phyloP scores from a whole-genome alignment of 495 filamentous ascomycete genomes.

The Daldinia childiae region DNA sequence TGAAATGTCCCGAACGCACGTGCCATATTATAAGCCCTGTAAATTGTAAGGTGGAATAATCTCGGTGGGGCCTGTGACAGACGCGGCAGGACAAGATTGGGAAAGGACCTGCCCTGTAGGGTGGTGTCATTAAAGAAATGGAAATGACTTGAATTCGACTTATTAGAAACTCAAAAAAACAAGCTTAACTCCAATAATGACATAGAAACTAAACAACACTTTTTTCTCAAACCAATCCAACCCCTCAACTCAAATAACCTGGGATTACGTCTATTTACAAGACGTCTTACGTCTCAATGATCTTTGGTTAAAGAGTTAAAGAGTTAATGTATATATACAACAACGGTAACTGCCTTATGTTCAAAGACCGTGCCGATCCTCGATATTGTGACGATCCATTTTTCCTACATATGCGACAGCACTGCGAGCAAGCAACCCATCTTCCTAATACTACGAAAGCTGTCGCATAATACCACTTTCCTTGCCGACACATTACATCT shows the following conservation, averaged over 20 bases:
- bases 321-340: constrained; percentile 29
- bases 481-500: constrained; percentile 22
- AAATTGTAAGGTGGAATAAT: constrained; percentile 19
- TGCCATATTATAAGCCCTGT: constrained; percentile 28
- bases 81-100: constrained; percentile 24
- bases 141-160: constrained; percentile 1
- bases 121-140: constrained; percentile 29
- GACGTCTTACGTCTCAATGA: constrained; percentile 25
- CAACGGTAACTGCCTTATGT: constrained; percentile 19
- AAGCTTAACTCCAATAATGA: constrained; percentile 30
- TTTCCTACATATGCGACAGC: constrained; percentile 35
- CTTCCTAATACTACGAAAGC: constrained; percentile 7
- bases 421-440: constrained; percentile 21
- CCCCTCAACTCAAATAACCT: constrained; percentile 24
- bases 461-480: constrained; percentile 30
- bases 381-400: constrained; percentile 38
- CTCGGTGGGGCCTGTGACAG: constrained; percentile 29
- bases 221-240: background rate
- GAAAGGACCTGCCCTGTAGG: constrained; percentile 9
- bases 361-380: constrained; percentile 30
- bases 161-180: constrained; percentile 9
- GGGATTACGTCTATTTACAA: constrained; percentile 26
- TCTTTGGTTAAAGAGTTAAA: constrained; percentile 23
- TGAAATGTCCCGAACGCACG: constrained; percentile 30
- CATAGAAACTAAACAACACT: constrained; percentile 18